Percentiles rank a stretch among this genome's conserved stretches.
These are phyloP conservation scores for Rhodomyrtus psidioides DNA, from an alignment of 441 rosid species.

Conservation along the genomic window DNA sequence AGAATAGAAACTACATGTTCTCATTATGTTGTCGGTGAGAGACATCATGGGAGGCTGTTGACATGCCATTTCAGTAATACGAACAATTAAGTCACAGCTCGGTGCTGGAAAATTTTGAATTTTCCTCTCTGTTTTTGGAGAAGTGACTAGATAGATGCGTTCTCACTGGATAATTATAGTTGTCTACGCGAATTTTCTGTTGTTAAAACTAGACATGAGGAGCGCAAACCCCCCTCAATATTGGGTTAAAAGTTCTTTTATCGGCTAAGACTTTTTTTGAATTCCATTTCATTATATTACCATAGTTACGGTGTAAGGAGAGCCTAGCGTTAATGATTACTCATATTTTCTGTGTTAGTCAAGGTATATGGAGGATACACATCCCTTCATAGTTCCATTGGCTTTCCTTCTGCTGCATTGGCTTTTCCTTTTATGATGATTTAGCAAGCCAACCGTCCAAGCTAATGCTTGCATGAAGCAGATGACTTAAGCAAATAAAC, in stretches of 20 bases:
- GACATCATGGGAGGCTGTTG: not conserved
- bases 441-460: not conserved
- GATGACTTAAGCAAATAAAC: fast-evolving
- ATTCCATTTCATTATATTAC: not conserved
- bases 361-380: not conserved
- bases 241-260: too few relatives aligned
- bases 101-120: not conserved
- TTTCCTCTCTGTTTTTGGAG: not conserved
- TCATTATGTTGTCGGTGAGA: not conserved
- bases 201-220: not conserved
- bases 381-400: not conserved
- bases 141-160: not conserved
- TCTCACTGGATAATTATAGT: not conserved
- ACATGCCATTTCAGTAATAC: not conserved
- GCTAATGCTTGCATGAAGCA: not conserved
- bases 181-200: not conserved
- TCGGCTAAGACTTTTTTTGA: not conserved
- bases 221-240: too few relatives aligned
- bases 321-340: not conserved
- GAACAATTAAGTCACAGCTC: not conserved
- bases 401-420: not conserved
- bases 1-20: not conserved
- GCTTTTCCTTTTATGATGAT: not conserved
- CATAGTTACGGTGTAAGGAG: not conserved
- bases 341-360: not conserved